phyloP scores from a whole-genome alignment of 768 basidiomycete genomes.

The Podaxis sp. region DNA sequence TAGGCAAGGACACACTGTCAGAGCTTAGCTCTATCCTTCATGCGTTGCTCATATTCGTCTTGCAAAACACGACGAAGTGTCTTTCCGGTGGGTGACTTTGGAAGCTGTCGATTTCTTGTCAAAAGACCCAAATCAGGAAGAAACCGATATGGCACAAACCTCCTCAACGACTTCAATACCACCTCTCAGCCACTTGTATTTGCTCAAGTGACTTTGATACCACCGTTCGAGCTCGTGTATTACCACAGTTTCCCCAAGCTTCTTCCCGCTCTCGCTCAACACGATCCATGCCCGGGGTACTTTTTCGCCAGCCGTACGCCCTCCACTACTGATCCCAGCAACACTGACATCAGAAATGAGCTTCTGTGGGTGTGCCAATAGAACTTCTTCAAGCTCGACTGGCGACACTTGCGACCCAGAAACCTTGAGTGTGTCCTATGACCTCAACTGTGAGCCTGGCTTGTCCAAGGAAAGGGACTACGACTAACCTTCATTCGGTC shows the following conservation, averaged over 20 bases:
- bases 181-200: conserved; percentile 73
- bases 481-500: conserved; percentile 64
- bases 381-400: conserved; percentile 68
- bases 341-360: conserved; percentile 67
- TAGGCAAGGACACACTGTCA: conserved; percentile 16
- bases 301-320: conserved; percentile 66
- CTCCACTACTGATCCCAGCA: conserved; percentile 69
- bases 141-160: conserved; percentile 36
- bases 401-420: conserved; percentile 81
- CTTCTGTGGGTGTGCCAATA: conserved; percentile 57
- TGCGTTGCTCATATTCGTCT: conserved; percentile 49
- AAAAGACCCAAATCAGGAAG: background rate
- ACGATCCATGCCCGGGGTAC: conserved; percentile 79
- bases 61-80: conserved; percentile 59
- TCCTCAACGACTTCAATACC: conserved; percentile 63
- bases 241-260: conserved; percentile 38
- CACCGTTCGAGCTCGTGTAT: conserved; percentile 53
- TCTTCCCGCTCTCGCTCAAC: conserved; percentile 51
- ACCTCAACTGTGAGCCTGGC: background rate
- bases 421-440: conserved; percentile 73
- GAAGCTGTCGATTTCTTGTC: conserved; percentile 43
- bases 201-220: conserved; percentile 61
- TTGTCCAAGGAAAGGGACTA: background rate
- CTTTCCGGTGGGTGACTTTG: conserved; percentile 75
- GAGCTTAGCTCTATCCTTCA: conserved; percentile 24